These are phyloP conservation scores for Aspergillus taichungensis DNA, from an alignment of 495 filamentous ascomycete species.

Conservation along the genomic window DNA sequence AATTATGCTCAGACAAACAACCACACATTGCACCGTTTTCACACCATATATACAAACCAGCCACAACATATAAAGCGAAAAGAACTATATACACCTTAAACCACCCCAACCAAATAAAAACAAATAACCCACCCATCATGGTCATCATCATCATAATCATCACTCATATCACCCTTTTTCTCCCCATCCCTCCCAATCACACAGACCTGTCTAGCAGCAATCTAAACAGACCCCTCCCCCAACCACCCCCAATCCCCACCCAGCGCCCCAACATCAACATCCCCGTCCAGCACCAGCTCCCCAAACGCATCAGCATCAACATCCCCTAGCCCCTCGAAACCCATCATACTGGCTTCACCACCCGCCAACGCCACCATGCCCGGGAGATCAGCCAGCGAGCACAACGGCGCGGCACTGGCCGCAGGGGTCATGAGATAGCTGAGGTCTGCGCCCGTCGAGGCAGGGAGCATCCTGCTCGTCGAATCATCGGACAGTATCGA, in stretches of 20 bases:
- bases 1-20: too few relatives aligned
- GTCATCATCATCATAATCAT: slow-evolving; percentile 1
- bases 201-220: not conserved
- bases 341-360: not conserved
- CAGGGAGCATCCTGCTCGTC: too few relatives aligned
- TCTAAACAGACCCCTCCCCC: slow-evolving; percentile 5
- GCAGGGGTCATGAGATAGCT: too few relatives aligned
- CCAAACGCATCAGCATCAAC: slow-evolving; percentile 8
- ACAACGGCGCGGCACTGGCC: too few relatives aligned
- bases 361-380: not conserved
- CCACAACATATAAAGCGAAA: too few relatives aligned
- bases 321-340: slow-evolving; percentile 6
- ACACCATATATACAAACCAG: too few relatives aligned
- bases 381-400: not conserved
- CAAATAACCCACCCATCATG: not conserved
- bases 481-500: too few relatives aligned
- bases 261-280: not conserved
- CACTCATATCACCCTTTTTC: too few relatives aligned
- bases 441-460: too few relatives aligned
- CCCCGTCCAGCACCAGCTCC: slow-evolving; percentile 3
- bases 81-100: too few relatives aligned
- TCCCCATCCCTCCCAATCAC: not conserved
- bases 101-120: too few relatives aligned
- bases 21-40: too few relatives aligned
- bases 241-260: slow-evolving; percentile 14